These are phyloP conservation scores for Eucalyptus cloeziana DNA, from an alignment of 345 rosid species.

Conservation along the genomic window DNA sequence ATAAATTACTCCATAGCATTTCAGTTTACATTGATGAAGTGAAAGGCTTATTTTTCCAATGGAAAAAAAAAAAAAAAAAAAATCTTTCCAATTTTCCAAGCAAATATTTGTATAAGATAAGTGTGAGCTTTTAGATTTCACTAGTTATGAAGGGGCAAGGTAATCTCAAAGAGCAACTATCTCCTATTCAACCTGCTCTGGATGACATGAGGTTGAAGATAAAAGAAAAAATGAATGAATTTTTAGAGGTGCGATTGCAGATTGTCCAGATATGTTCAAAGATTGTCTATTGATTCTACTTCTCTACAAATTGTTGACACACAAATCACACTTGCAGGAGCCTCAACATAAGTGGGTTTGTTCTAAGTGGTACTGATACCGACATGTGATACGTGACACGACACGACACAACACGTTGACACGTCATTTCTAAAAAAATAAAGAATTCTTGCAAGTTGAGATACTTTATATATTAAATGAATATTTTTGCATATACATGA, in stretches of 20 bases:
- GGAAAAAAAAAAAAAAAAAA: not conserved
- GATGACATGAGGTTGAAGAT: conserved; percentile 47
- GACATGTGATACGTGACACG: fast-evolving
- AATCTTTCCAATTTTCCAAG: not conserved
- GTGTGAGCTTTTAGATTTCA: not conserved
- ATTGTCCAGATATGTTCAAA: conserved; percentile 43
- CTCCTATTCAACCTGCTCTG: conserved; percentile 28
- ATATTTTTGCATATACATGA: too few relatives aligned
- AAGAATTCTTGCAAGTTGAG: too few relatives aligned
- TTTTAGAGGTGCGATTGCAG: conserved; percentile 33
- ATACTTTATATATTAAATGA: too few relatives aligned
- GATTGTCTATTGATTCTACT: not conserved
- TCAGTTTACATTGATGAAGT: too few relatives aligned
- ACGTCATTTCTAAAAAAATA: too few relatives aligned
- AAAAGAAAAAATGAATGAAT: conserved; percentile 29
- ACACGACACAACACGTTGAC: too few relatives aligned
- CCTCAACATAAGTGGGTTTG: conserved; percentile 59
- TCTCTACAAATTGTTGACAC: conserved; percentile 39
- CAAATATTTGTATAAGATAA: not conserved
- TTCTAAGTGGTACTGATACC: too few relatives aligned
- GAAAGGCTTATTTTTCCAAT: not conserved
- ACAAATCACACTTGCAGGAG: conserved; percentile 53
- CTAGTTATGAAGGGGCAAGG: conserved; percentile 43
- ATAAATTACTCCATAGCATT: not conserved
- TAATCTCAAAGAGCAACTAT: conserved; percentile 52